Conservation (phyloP, 192 early-diverging fungal genomes). For the Diversispora eburnea region DNA sequence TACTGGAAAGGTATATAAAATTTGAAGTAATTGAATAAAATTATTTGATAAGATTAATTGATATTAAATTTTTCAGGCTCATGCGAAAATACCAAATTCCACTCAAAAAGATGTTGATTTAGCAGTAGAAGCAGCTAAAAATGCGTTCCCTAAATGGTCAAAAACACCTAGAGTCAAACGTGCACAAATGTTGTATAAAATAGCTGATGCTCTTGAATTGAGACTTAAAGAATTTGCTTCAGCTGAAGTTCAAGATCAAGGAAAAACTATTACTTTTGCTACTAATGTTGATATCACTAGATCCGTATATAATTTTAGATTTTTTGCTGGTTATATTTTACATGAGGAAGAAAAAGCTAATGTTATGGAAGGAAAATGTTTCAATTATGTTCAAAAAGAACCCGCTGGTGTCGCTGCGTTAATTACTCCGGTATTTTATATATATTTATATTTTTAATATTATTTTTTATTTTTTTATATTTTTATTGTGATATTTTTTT, state of each 20-base stretch:
- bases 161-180: conserved; percentile 44
- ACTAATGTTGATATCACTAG: conserved; percentile 57
- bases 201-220: conserved; percentile 52
- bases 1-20: not conserved
- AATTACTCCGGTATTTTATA: conserved; percentile 51
- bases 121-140: conserved; percentile 56
- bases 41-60: not conserved
- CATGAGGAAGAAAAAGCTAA: conserved; percentile 46
- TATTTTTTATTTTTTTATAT: too few relatives aligned
- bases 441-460: not conserved
- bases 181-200: conserved; percentile 47
- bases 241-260: conserved; percentile 70
- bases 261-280: conserved; percentile 63
- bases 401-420: conserved; percentile 66
- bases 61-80: not conserved
- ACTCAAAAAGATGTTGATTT: conserved; percentile 51
- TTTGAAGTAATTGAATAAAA: not conserved
- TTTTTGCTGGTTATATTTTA: conserved; percentile 59
- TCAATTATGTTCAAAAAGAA: conserved; percentile 48
- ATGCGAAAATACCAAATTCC: conserved; percentile 57
- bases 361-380: conserved; percentile 47
- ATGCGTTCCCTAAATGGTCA: conserved; percentile 64
- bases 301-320: conserved; percentile 63
- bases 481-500: too few relatives aligned
- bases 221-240: conserved; percentile 56